These are phyloP conservation scores for Quercus aquifolioides DNA, from an alignment of 306 rosid species.

Conservation along the genomic window DNA sequence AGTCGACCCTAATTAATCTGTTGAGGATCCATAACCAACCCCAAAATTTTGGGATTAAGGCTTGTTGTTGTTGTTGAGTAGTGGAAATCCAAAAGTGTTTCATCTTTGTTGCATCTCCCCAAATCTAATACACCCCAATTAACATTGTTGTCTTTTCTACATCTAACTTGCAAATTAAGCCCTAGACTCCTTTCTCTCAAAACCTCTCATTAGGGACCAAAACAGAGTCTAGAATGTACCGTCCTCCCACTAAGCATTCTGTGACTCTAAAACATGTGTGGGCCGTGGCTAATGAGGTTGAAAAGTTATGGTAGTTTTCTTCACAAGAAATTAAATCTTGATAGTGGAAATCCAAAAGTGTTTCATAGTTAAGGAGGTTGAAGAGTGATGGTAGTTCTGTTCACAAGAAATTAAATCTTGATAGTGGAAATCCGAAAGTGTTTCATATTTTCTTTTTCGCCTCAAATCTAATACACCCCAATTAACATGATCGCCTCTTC, in stretches of 20 bases:
- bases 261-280: neutral
- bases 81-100: neutral
- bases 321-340: neutral
- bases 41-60: no score
- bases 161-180: no score
- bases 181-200: no score
- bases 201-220: neutral
- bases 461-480: neutral
- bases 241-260: neutral
- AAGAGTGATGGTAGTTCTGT: neutral
- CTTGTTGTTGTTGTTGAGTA: no score
- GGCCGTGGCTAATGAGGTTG: no score
- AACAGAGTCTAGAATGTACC: neutral
- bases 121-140: neutral
- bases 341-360: neutral
- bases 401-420: neutral
- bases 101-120: neutral
- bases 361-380: neutral
- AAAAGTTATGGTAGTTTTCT: neutral
- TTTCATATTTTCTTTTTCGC: neutral
- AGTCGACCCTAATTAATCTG: no score
- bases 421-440: neutral
- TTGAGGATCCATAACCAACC: no score
- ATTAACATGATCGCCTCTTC: neutral
- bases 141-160: neutral